phyloP scores from a whole-genome alignment of 768 basidiomycete genomes.

The Phlebiopsis gigantea region DNA sequence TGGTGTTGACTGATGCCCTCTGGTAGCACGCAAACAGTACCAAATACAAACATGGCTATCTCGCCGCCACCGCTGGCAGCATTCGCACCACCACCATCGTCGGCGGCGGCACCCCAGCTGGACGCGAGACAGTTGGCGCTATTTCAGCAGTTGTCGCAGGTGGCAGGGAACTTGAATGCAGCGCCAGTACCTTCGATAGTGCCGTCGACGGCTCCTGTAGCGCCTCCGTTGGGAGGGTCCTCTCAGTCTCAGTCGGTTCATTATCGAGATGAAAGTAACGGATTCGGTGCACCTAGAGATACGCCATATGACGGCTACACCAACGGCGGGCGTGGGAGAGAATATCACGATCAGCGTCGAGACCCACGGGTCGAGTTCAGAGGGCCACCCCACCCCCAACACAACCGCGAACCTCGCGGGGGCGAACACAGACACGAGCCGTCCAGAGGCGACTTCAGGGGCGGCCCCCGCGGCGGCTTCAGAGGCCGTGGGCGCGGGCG shows the following conservation, averaged over 20 bases:
- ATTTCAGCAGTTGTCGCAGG: slow-evolving; percentile 72
- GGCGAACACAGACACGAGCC: slow-evolving; percentile 1
- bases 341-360: slow-evolving; percentile 48
- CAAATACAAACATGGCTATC: no score
- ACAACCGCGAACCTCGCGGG: slow-evolving; percentile 48
- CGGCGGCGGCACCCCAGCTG: slow-evolving; percentile 31
- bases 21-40: slow-evolving; percentile 49
- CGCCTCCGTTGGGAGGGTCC: slow-evolving; percentile 22
- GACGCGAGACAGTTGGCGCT: slow-evolving; percentile 60
- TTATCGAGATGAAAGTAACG: slow-evolving; percentile 41
- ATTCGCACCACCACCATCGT: slow-evolving; percentile 24
- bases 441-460: slow-evolving; percentile 35
- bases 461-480: slow-evolving; percentile 46
- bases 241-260: slow-evolving; percentile 24
- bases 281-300: slow-evolving; percentile 24
- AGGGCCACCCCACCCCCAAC: slow-evolving; percentile 47
- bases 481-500: slow-evolving; percentile 60
- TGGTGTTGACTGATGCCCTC: slow-evolving; percentile 10
- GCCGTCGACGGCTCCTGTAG: slow-evolving; percentile 25
- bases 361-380: slow-evolving; percentile 49
- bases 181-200: slow-evolving; percentile 25
- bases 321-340: slow-evolving; percentile 38
- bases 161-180: slow-evolving; percentile 35
- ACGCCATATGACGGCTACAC: slow-evolving; percentile 42
- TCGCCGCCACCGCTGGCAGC: slow-evolving; percentile 26